Evolutionary conservation across 352 stramenopile genomes (phyloP), one percentile per base, ranked within the genome.

Genomic region (Aphanomyces cochlioides): DNA sequence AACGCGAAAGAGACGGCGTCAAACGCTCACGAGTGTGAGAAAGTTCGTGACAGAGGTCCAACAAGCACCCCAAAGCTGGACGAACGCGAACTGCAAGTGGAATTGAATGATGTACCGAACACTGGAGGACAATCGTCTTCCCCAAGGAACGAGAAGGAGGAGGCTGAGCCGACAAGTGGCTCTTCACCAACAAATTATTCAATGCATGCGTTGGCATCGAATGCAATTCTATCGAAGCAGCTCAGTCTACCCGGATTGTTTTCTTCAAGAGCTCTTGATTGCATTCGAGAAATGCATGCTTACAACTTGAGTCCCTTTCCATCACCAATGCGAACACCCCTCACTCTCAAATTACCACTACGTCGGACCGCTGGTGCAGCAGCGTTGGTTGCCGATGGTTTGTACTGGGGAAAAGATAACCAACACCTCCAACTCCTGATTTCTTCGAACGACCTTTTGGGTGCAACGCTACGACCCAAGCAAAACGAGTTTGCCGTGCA

Each of bases 241-340:
- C 77, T 85, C 58, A 76, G 79, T 45, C 89, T 92, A 70, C 78
- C 75, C 7, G 88, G 87, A 71, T 86, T 80, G 5, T 87, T 83
- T 1, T 78, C 82, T 1, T 77, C 75, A 53, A 87, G 79, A 4
- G 81, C 74, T 45, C 83, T 82, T 17, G 84, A 89, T 38, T 79
- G 77, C 8, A 82, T 90, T 60, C 82, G 84, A 36, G 80, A 90
- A 73, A 90, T 90, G 81, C 79, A 92, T 67, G 82, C 81, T 19
- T 80, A 80, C 61, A 69, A 79, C 1, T 50, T 90, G 56, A 74
- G 77, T 17, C 80, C 89, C 59, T 90, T 90, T 67, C 84, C 84
- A 0, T 66, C 63, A 83, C 77, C 63, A 40, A 73, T 13, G 68
- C 78, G 43, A 73, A 66, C 36, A 58, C 76, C 10, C 38, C 21